These are phyloP conservation scores for Pythium dissotocum DNA, from an alignment of 352 stramenopile genomes.

Conservation along the genomic window DNA sequence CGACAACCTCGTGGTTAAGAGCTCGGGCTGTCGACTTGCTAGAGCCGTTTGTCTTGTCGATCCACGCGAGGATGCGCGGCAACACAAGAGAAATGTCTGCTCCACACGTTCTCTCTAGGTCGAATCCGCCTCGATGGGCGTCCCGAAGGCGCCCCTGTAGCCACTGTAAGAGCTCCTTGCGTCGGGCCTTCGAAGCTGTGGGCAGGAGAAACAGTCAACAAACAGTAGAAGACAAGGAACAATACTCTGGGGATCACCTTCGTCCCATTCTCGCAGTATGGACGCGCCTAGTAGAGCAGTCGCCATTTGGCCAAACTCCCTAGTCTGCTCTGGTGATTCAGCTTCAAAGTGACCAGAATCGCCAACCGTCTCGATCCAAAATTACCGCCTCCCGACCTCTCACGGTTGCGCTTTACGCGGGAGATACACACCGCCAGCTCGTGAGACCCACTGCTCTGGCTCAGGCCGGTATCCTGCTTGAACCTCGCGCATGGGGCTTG, in stretches of 20 bases:
- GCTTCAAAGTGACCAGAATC: neutral
- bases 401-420: slow-evolving; percentile 37
- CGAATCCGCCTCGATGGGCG: slow-evolving; percentile 1
- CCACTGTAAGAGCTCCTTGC: slow-evolving; percentile 59
- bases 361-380: slow-evolving; percentile 8
- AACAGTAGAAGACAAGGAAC: neutral
- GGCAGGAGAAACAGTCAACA: neutral
- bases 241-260: slow-evolving; percentile 35
- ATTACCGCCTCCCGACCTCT: slow-evolving; percentile 5
- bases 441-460: slow-evolving; percentile 70
- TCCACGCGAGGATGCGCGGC: slow-evolving; percentile 63
- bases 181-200: slow-evolving; percentile 47
- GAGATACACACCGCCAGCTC: slow-evolving; percentile 79
- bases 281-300: slow-evolving; percentile 3
- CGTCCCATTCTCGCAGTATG: slow-evolving; percentile 67
- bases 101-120: slow-evolving; percentile 49
- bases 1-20: slow-evolving; percentile 7
- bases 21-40: neutral
- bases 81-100: slow-evolving; percentile 54
- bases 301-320: neutral
- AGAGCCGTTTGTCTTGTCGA: slow-evolving; percentile 43
- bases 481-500: slow-evolving; percentile 57
- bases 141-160: slow-evolving; percentile 38
- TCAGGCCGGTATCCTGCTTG: slow-evolving; percentile 73
- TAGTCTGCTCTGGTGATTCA: too few relatives aligned